A percentile compares a stretch with the other conserved stretches of the same genome.
phyloP scores from a whole-genome alignment of 169 alveolate species.

The Plasmodium knowlesi region DNA sequence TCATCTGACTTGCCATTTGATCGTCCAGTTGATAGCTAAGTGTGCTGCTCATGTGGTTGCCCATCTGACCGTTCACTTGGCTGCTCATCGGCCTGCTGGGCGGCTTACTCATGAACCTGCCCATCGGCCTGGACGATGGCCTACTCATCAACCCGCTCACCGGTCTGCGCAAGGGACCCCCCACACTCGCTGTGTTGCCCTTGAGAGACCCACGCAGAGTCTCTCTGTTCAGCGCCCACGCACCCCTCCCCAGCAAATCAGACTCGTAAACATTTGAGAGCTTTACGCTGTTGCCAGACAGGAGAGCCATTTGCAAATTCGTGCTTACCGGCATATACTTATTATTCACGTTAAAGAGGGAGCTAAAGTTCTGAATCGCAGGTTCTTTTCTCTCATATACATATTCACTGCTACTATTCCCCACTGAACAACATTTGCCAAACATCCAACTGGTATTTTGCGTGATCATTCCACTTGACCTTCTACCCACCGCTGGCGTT shows the following conservation, averaged over 20 bases:
- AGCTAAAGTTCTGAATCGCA: constrained; percentile 35
- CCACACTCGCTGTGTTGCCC: not conserved
- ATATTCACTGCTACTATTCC: not conserved
- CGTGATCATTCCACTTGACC: not conserved
- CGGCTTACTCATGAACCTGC: not conserved
- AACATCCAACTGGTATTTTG: constrained; percentile 54
- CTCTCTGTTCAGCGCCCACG: not conserved
- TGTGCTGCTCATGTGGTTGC: not conserved
- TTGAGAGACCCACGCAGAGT: not conserved
- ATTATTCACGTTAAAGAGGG: constrained; percentile 58
- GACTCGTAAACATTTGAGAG: constrained; percentile 58
- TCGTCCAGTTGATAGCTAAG: not conserved
- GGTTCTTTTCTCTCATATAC: constrained; percentile 62
- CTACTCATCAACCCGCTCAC: not conserved
- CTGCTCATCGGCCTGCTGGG: not conserved
- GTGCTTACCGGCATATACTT: constrained; percentile 35
- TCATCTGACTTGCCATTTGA: not conserved
- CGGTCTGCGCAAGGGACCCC: not conserved
- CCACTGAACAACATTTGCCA: constrained; percentile 30
- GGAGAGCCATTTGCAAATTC: not conserved
- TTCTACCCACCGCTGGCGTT: not conserved
- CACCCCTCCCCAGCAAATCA: constrained; percentile 2
- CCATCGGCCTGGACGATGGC: not conserved
- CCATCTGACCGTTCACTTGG: not conserved
- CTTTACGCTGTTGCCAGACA: constrained; percentile 23